Percentiles rank a stretch among this genome's conserved stretches.
These are phyloP conservation scores for Anisogramma anomala DNA, from an alignment of 2,329 filamentous ascomycete genomes.

Conservation along the genomic window DNA sequence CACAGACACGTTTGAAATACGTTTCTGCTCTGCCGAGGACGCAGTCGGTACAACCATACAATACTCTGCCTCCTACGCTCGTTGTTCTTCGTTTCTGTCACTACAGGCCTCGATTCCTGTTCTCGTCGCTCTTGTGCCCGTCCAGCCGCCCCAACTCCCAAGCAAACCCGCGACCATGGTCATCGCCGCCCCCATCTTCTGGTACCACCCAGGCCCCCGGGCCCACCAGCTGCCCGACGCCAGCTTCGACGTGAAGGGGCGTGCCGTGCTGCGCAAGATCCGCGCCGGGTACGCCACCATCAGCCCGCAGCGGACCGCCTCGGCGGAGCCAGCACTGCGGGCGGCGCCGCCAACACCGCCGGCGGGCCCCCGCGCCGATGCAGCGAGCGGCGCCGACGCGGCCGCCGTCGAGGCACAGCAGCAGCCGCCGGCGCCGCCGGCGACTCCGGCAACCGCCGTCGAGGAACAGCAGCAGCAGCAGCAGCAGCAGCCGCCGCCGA, in stretches of 20 bases:
- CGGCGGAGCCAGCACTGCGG: neutral
- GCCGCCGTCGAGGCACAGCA: neutral
- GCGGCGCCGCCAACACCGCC: neutral
- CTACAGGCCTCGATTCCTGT: neutral
- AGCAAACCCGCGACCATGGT: neutral
- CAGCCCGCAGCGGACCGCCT: neutral
- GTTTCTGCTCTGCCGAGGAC: neutral
- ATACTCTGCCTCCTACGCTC: no score
- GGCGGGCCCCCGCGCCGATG: neutral
- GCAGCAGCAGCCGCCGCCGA: neutral
- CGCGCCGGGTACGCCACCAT: neutral
- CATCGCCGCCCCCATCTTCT: constrained; percentile 2
- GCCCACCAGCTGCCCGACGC: constrained; percentile 5
- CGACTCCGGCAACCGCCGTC: neutral
- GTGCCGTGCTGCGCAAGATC: constrained; percentile 4
- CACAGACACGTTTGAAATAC: no score
- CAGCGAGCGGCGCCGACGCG: no score
- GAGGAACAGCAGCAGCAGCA: neutral
- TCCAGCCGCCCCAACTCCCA: neutral
- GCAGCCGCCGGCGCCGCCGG: neutral
- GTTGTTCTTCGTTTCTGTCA: no score
- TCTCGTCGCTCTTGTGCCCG: neutral
- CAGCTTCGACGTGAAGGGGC: constrained; percentile 1
- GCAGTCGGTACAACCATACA: no score
- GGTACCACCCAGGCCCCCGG: constrained; percentile 1